Base-by-base conservation (phyloP, 2,329 filamentous ascomycete genomes). In the Madurella fahalii region DNA sequence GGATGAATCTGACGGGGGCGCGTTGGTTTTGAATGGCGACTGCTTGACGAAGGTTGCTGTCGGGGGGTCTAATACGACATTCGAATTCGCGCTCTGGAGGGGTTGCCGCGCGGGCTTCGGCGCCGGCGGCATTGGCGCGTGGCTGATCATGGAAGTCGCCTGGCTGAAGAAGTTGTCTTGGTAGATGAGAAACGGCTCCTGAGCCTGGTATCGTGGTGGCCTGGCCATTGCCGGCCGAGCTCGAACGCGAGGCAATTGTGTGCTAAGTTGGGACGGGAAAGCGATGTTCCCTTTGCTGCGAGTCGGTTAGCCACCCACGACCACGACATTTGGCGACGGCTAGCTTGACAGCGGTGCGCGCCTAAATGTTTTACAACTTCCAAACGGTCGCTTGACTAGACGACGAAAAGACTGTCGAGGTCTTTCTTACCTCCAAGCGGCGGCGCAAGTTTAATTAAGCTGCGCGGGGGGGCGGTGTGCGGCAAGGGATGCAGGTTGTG, bases 1-100 rank as follows among this genome's bases (percentile, higher is more conserved):
- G 40, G 79, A 85, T 45, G 85, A 84, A 58, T 81, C 80, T 53
- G 77, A 80, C 41, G 73, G 73, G 63, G 75, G 75, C 62, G 77
- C 75, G 52, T 72, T 70, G 34, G 78, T 72, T 73, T 94, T 95
- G 65, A 80, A 81, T 11, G 89, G 90, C 52, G 89, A 95, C 54
- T 78, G 79, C 65, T 76, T 79, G 65, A 78, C 73, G 63, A 75
- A 69, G 56, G 77, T 70, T 56, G 77, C 69, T 62, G 76, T 70
- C 59, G 81, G 77, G 20, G 87, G 86, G 62, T 87, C 84, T 63
- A 93, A 78, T 53, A 85, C 73, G 63, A 86, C 78, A 70, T 88
- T 88, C 58, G 78, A 75, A 71, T 79, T 80, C 63, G 78, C 72
- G 60, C 65, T 74, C 61, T 74, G 71, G 11, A 81, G 70, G 30